Conservation (phyloP, 208 protist genomes). For the Crithidia bombi region DNA sequence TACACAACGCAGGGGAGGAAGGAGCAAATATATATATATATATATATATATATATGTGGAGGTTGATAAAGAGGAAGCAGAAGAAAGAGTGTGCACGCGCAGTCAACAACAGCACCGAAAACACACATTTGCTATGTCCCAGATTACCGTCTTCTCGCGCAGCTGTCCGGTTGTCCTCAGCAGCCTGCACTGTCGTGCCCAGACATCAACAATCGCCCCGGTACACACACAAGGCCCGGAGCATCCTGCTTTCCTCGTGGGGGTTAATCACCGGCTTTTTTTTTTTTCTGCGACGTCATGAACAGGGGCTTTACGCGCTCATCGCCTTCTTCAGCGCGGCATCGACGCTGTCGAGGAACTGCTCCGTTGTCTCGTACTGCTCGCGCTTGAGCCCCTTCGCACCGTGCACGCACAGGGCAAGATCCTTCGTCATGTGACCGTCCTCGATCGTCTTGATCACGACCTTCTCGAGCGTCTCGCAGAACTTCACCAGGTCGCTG, state of each 20-base stretch:
- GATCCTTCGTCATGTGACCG: constrained; percentile 98
- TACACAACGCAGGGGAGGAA: no score
- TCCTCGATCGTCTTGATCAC: constrained; percentile 93
- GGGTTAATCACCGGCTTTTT: constrained; percentile 9
- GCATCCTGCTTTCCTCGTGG: not conserved
- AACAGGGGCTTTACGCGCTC: constrained; percentile 3
- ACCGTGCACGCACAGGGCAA: constrained; percentile 95
- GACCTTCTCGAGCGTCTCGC: constrained; percentile 85
- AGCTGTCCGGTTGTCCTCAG: no score
- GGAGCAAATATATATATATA: no score
- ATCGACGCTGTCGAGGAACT: constrained; percentile 88
- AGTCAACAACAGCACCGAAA: no score
- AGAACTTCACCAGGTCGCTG: constrained; percentile 88
- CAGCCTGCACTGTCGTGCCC: no score
- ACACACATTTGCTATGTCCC: no score
- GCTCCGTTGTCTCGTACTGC: constrained; percentile 89
- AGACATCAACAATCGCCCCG: no score
- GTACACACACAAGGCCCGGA: not conserved
- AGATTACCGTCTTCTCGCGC: no score
- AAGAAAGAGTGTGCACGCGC: no score
- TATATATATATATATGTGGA: no score
- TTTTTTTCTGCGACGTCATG: not conserved
- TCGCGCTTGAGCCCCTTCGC: constrained; percentile 70
- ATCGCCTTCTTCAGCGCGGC: constrained; percentile 63
- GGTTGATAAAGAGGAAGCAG: no score